Evolutionary conservation across 257 asterid genomes (phyloP).

Genomic region (Mitragyna speciosa): DNA sequence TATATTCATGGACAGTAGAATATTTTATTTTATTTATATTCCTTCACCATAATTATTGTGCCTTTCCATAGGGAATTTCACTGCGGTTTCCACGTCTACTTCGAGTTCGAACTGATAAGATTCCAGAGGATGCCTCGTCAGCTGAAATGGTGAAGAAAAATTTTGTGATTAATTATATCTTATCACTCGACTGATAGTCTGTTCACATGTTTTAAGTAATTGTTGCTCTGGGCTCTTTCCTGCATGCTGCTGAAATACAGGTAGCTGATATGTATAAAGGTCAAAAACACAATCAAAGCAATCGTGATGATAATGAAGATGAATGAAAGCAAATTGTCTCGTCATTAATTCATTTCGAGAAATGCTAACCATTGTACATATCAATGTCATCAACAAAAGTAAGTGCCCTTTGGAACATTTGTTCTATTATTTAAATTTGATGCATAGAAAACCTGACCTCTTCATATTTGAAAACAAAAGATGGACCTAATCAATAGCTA

Average conservation of each 20-base stretch:
- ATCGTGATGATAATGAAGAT: conserved; percentile 55
- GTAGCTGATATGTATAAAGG: conserved; percentile 79
- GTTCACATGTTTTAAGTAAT: background rate
- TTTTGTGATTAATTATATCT: background rate
- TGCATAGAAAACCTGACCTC: background rate
- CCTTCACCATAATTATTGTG: conserved; percentile 24
- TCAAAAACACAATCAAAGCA: conserved; percentile 59
- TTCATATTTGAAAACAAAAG: too few species aligned
- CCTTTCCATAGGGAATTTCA: conserved; percentile 69
- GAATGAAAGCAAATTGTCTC: conserved; percentile 36
- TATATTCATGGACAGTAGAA: background rate
- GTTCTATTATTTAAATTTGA: background rate
- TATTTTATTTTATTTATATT: background rate
- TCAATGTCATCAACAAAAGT: background rate
- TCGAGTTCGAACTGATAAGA: conserved; percentile 85
- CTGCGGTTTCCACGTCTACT: conserved; percentile 84
- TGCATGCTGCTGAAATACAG: conserved; percentile 33
- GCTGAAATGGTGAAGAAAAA: conserved; percentile 65
- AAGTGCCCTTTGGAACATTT: background rate
- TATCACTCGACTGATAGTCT: background rate
- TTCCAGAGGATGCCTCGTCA: conserved; percentile 83
- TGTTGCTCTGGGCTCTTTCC: background rate
- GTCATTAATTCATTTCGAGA: conserved; percentile 20
- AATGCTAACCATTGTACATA: conserved; percentile 25
- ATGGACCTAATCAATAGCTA: too few species aligned